Conservation (phyloP, 2,329 filamentous ascomycete genomes). For the Claviceps cyperi region DNA sequence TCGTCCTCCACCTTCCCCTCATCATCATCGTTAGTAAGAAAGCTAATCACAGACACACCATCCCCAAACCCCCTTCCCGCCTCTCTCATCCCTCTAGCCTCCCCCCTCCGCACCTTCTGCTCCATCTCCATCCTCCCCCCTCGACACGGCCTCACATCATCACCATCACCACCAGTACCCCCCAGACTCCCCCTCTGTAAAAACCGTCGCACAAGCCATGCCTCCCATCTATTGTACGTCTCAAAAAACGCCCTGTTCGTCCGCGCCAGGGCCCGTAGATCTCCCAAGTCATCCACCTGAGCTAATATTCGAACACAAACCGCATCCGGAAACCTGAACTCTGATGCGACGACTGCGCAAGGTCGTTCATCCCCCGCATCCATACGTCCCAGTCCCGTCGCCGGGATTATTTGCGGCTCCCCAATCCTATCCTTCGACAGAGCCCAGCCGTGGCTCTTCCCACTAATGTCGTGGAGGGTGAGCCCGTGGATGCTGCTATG, state of each 20-base stretch:
- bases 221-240: constrained; percentile 30
- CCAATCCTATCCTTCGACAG: constrained; percentile 24
- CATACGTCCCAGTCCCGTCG: constrained; percentile 18
- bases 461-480: constrained; percentile 33
- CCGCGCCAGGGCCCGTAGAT: constrained; percentile 29
- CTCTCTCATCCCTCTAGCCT: constrained; percentile 17
- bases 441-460: constrained; percentile 34
- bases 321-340: constrained; percentile 22
- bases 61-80: constrained; percentile 1
- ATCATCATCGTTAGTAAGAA: not conserved
- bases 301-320: constrained; percentile 27
- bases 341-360: constrained; percentile 17
- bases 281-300: constrained; percentile 23
- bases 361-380: constrained; percentile 11
- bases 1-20: constrained; percentile 15
- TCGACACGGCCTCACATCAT: too few relatives aligned
- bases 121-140: constrained; percentile 10
- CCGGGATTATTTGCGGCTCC: constrained; percentile 21
- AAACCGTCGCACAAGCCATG: constrained; percentile 22
- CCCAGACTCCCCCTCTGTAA: constrained; percentile 13
- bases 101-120: constrained; percentile 19
- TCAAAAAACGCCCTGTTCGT: constrained; percentile 28
- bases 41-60: not conserved
- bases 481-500: constrained; percentile 35
- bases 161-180: too few relatives aligned